These are phyloP conservation scores for Daldinia decipiens DNA, from an alignment of 495 filamentous ascomycete species.

Conservation along the genomic window DNA sequence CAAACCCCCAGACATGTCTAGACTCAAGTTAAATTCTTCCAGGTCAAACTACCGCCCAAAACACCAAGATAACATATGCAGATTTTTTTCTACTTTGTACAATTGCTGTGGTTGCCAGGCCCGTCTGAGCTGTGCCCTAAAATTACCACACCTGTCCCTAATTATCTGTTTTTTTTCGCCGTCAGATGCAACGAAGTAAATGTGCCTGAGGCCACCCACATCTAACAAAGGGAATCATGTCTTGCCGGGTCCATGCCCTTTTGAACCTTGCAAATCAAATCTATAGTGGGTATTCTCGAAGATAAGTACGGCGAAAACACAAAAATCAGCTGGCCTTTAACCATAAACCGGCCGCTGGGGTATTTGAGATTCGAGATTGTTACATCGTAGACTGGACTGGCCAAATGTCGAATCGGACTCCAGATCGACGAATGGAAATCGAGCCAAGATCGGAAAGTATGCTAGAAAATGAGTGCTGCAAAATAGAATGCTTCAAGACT, in stretches of 20 bases:
- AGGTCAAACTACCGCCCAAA: conserved; percentile 24
- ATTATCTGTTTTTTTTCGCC: conserved; percentile 30
- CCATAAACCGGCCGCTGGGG: conserved; percentile 44
- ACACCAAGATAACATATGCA: conserved; percentile 35
- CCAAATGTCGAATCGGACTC: conserved; percentile 42
- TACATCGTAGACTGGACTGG: conserved; percentile 43
- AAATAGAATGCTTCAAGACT: conserved; percentile 45
- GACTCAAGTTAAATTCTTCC: conserved; percentile 30
- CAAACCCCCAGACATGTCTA: conserved; percentile 36
- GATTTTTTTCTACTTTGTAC: conserved; percentile 43
- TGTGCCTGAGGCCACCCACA: conserved; percentile 29
- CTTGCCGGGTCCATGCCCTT: conserved; percentile 41
- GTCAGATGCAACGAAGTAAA: conserved; percentile 28
- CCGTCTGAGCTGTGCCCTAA: conserved; percentile 18
- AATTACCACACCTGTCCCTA: conserved; percentile 18
- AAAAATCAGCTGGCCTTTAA: conserved; percentile 40
- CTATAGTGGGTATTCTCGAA: conserved; percentile 58
- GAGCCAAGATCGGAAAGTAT: conserved; percentile 47
- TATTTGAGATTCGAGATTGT: conserved; percentile 49
- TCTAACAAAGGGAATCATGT: conserved; percentile 50
- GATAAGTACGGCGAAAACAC: conserved; percentile 45
- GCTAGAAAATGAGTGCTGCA: conserved; percentile 40
- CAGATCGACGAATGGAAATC: conserved; percentile 47
- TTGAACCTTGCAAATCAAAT: conserved; percentile 46
- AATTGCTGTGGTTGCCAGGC: conserved; percentile 21